Conservation (phyloP, 2,329 filamentous ascomycete genomes). For the Falciphora oryzae region DNA sequence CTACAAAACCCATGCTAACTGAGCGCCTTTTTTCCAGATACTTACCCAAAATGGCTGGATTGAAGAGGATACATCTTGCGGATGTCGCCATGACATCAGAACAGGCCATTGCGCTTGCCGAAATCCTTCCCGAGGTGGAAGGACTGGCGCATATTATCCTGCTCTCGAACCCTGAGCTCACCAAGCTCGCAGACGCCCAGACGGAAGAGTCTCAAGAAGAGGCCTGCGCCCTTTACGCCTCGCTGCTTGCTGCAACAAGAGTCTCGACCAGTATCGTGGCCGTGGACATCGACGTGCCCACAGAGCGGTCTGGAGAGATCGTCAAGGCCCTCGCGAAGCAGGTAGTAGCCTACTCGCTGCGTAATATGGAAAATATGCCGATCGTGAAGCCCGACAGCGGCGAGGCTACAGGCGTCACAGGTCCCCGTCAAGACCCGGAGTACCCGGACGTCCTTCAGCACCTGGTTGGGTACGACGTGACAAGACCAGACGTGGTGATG, state of each 20-base stretch:
- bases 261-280: slow-evolving; percentile 80
- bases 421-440: slow-evolving; percentile 28
- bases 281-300: slow-evolving; percentile 86
- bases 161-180: slow-evolving; percentile 71
- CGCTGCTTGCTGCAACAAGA: slow-evolving; percentile 79
- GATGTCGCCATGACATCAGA: slow-evolving; percentile 81
- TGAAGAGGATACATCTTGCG: slow-evolving; percentile 82
- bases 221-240: slow-evolving; percentile 88
- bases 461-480: slow-evolving; percentile 67
- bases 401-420: slow-evolving; percentile 26
- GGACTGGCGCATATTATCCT: slow-evolving; percentile 82
- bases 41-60: slow-evolving; percentile 67
- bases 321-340: slow-evolving; percentile 90
- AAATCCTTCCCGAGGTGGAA: slow-evolving; percentile 79
- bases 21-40: slow-evolving; percentile 39
- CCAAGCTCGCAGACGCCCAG: slow-evolving; percentile 64
- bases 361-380: slow-evolving; percentile 79
- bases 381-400: slow-evolving; percentile 35
- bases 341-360: slow-evolving; percentile 88
- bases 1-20: slow-evolving; percentile 12
- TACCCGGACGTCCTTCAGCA: slow-evolving; percentile 81
- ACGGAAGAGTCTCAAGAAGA: slow-evolving; percentile 83
- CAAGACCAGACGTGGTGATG: slow-evolving; percentile 41
- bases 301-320: slow-evolving; percentile 74
- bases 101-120: slow-evolving; percentile 84